phyloP scores from a whole-genome alignment of 1,139 yeast species.

The Hansenula anomala region DNA sequence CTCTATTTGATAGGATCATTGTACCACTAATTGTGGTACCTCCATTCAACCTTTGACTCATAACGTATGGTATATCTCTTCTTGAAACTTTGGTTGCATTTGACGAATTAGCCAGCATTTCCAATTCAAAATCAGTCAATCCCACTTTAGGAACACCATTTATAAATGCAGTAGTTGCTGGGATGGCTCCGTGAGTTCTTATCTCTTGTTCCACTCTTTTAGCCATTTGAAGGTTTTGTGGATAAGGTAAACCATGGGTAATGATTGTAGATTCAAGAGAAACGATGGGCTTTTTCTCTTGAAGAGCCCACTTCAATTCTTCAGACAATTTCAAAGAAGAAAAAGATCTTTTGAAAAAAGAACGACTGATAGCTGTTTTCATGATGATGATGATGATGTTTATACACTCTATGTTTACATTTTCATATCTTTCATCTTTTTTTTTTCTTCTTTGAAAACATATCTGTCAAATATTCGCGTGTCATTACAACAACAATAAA shows the following conservation, averaged over 20 bases:
- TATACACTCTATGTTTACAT: no score
- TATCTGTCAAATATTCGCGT: no score
- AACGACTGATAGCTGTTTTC: no score
- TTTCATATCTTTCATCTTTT: no score
- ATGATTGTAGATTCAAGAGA: constrained; percentile 84
- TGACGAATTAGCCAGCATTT: constrained; percentile 36
- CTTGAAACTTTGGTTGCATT: constrained; percentile 64
- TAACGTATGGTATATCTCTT: constrained; percentile 72
- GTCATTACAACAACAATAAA: no score
- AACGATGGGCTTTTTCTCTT: constrained; percentile 57
- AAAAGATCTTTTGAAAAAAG: constrained; percentile 2
- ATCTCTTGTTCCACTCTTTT: constrained; percentile 56
- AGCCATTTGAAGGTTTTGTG: constrained; percentile 74
- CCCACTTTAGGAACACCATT: constrained; percentile 74
- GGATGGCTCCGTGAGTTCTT: constrained; percentile 62
- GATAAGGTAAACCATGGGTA: constrained; percentile 87
- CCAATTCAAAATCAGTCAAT: constrained; percentile 41
- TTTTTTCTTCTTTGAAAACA: no score
- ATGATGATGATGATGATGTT: no score
- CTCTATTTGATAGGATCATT: constrained; percentile 71
- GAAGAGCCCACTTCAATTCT: constrained; percentile 60
- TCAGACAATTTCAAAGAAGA: constrained; percentile 36
- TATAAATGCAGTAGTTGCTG: constrained; percentile 83
- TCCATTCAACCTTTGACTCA: constrained; percentile 62
- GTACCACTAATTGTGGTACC: constrained; percentile 92